A percentile compares a stretch with the other conserved stretches of the same genome.
These are phyloP conservation scores for Fusarium avenaceum DNA, from an alignment of 2,329 filamentous ascomycete genomes.

Conservation along the genomic window DNA sequence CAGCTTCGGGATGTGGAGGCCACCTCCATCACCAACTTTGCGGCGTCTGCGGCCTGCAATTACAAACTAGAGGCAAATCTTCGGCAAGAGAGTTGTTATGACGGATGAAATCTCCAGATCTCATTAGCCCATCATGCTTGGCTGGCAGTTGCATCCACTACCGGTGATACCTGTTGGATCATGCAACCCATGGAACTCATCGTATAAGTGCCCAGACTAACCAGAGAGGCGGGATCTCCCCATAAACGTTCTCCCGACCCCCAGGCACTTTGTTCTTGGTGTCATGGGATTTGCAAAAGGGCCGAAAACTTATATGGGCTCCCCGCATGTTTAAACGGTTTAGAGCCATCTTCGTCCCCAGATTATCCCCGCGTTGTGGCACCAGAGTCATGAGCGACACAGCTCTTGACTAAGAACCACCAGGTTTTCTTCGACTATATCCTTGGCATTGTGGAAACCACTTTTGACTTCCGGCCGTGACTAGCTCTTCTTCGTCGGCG, in stretches of 20 bases:
- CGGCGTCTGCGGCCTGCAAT: constrained; percentile 8
- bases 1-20: constrained; percentile 20
- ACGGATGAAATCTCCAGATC: background rate
- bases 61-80: background rate
- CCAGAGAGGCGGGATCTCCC: background rate
- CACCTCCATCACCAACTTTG: constrained; percentile 1
- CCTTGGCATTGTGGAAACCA: constrained; percentile 11
- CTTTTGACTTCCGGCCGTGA: background rate
- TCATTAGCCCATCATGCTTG: constrained; percentile 7
- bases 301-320: constrained; percentile 30
- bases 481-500: background rate
- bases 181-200: background rate
- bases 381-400: constrained; percentile 15
- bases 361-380: constrained; percentile 35
- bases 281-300: constrained; percentile 40
- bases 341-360: constrained; percentile 33
- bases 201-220: background rate
- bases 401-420: constrained; percentile 7
- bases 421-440: constrained; percentile 1
- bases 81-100: background rate
- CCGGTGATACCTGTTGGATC: constrained; percentile 1
- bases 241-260: background rate
- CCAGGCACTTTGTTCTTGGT: constrained; percentile 7
- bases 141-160: constrained; percentile 21
- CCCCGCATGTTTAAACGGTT: constrained; percentile 40